Evolutionary conservation across 202 grass and related monocot species (phyloP).

Genomic region (Carex sylvatica): DNA sequence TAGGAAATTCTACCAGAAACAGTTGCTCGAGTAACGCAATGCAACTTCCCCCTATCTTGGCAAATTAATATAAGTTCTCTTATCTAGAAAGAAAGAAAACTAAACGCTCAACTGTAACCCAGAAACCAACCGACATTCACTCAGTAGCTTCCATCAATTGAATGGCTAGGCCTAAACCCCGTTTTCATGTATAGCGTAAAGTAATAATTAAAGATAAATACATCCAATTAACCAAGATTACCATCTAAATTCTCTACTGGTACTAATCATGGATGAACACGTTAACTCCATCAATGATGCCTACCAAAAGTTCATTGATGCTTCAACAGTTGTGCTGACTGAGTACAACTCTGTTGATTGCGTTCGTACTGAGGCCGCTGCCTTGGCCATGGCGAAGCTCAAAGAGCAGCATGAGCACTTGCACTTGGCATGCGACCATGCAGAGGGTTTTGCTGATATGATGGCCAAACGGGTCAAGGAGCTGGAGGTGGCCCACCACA

Average conservation of each 20-base stretch:
- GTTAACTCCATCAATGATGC: neutral
- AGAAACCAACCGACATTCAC: neutral
- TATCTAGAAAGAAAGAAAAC: neutral
- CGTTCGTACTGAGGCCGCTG: neutral
- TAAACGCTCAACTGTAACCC: neutral
- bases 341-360: neutral
- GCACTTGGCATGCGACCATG: neutral
- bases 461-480: neutral
- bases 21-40: neutral
- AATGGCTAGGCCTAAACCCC: neutral
- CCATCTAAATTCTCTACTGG: neutral
- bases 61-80: neutral
- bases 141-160: neutral
- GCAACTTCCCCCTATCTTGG: neutral
- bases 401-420: neutral
- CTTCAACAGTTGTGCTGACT: neutral
- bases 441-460: neutral
- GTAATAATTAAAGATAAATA: neutral
- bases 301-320: neutral
- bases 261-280: conserved; percentile 7
- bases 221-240: neutral
- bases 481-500: neutral
- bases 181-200: neutral
- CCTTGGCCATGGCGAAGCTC: neutral
- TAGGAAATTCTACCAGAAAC: neutral